Evolutionary conservation across 2,329 filamentous ascomycete genomes (phyloP).

Genomic region (Metarhizium robertsii): DNA sequence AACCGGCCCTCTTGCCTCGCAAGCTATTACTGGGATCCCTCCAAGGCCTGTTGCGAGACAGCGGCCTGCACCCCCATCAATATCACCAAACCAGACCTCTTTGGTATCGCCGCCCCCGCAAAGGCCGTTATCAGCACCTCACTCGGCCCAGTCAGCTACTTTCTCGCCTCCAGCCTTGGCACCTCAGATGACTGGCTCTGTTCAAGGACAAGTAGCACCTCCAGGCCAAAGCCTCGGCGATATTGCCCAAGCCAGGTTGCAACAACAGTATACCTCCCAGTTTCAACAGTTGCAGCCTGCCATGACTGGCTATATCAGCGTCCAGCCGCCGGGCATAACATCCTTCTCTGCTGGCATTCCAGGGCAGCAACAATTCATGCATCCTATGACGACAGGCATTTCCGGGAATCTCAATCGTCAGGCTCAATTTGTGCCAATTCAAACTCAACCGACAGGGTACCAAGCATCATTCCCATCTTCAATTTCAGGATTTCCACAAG

Average conservation of each 20-base stretch:
- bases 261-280: conserved; percentile 48
- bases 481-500: conserved; percentile 35
- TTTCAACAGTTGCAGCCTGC: conserved; percentile 33
- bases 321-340: conserved; percentile 27
- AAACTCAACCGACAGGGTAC: conserved; percentile 58
- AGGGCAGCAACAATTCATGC: conserved; percentile 27
- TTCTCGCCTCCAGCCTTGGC: conserved; percentile 70
- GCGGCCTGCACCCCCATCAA: conserved; percentile 61
- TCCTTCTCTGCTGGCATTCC: conserved; percentile 25
- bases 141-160: conserved; percentile 63
- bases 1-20: conserved; percentile 13
- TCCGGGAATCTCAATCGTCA: conserved; percentile 25
- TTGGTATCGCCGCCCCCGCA: conserved; percentile 67
- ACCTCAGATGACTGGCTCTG: conserved; percentile 70
- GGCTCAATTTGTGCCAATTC: conserved; percentile 37
- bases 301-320: conserved; percentile 24
- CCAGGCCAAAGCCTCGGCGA: conserved; percentile 71
- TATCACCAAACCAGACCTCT: conserved; percentile 46
- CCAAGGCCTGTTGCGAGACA: conserved; percentile 39
- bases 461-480: conserved; percentile 25
- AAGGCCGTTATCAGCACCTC: conserved; percentile 78
- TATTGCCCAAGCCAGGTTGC: conserved; percentile 55
- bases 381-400: conserved; percentile 40
- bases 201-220: conserved; percentile 55
- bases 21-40: conserved; percentile 13